Base-by-base conservation (phyloP, 139 green algal species). In the Chlamydomonas incerta region DNA sequence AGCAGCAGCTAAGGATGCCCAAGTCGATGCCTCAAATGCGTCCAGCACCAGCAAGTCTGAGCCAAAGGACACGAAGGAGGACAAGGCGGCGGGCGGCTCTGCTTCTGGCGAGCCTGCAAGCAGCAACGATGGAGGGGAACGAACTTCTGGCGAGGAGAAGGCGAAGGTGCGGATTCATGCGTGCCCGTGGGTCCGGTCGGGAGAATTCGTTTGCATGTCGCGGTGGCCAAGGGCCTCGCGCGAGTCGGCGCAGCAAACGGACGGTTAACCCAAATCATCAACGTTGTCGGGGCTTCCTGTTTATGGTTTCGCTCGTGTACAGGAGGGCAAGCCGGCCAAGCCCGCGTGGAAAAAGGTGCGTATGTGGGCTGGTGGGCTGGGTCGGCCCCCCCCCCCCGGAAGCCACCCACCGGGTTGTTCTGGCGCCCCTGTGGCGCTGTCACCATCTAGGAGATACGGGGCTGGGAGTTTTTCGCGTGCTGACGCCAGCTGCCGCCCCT, bases 341-440 rank as follows among this genome's bases (percentile, higher is more conserved):
- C 91, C 91, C 29, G 94, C 94, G 1, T 97, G 94, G 94, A 93
- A 93, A 23, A 93, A 95, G 91, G 91, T 94, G 52, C 63, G 90
- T 8, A 50, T 8, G n/a, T n/a, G n/a, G n/a, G n/a, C n/a, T n/a
- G n/a, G n/a, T n/a, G 41, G 41, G 5, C 8, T 50, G 41, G 41
- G 41, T 50, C 41, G 41, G 41, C 41, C 41, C n/a, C n/a, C n/a
- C n/a, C n/a, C n/a, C n/a, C n/a, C n/a, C n/a, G n/a, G n/a, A n/a
- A n/a, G n/a, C n/a, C n/a, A n/a, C n/a, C n/a, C n/a, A n/a, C n/a
- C n/a, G n/a, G n/a, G n/a, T n/a, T n/a, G n/a, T n/a, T n/a, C n/a
- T n/a, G n/a, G n/a, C n/a, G n/a, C n/a, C n/a, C n/a, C n/a, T n/a
- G n/a, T n/a, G n/a, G n/a, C n/a, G n/a, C n/a, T n/a, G n/a, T n/a